Base-by-base conservation (phyloP, 495 filamentous ascomycete genomes). In the Neurospora sp. region DNA sequence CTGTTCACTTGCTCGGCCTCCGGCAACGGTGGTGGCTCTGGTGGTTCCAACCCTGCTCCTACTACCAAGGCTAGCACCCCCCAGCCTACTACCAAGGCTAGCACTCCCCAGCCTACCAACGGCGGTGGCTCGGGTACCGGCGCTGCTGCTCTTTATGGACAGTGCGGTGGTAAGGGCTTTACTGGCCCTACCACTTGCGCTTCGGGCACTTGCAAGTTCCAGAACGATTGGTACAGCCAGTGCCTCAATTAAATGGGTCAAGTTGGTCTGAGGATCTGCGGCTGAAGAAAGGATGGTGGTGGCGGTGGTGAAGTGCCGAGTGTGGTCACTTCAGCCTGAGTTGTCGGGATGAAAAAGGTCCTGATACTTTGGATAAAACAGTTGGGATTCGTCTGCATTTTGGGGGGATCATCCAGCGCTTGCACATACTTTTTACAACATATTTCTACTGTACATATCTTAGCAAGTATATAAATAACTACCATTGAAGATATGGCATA, bases 1-100 rank as follows among this genome's bases (percentile, higher is more conserved):
- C 78, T 81, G 5, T 76, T 83, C 69, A 80, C 78, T 39, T 81
- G 83, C 75, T 78, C 75, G 12, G 72, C 71, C 44, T 46, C 40
- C 40, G 48, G 31, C 76, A 75, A 76, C 74, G 74, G 69, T 38
- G 73, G 72, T 12, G 72, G 68, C 46, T 18, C 35, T 41, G 73
- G 72, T 11, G 70, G 68, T 61, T 16, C 31, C 27, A 69, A 16
- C 40, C 69, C 35, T 27, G 48, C 16, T 27, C 41, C 72, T 20
- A 68, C 71, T 22, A 40, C 71, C 20, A 5, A 48, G 16, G 70
- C 70, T 42, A 14, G 69, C 20, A 72, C 22, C 31, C 69, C 27
- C 27, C 61, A 18, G 31, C 40, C 72, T 16, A 69, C 71, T n/a
- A 38, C 70, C n/a, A 9, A 59, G 14, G 71, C 69, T 40, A 18